Percentiles rank a stretch among this genome's conserved stretches.
Evolutionary conservation across 345 rosid genomes (phyloP).

Genomic region (Hibiscus syriacus): DNA sequence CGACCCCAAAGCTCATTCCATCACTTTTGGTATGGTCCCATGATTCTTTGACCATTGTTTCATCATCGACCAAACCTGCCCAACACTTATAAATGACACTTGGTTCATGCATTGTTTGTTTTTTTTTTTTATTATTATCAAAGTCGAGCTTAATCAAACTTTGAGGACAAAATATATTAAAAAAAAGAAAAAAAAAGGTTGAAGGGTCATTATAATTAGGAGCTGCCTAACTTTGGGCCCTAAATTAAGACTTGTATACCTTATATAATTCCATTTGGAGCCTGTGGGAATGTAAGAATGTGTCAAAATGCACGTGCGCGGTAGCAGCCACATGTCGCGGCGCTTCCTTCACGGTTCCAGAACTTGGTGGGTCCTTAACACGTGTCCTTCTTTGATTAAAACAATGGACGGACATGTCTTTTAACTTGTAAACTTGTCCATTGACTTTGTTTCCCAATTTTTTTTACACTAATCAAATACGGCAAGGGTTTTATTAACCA

Average conservation of each 20-base stretch:
- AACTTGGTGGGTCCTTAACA: not conserved
- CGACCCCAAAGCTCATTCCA: not conserved
- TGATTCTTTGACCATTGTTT: not conserved
- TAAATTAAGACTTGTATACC: not conserved
- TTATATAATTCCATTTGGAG: not conserved
- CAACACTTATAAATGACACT: not conserved
- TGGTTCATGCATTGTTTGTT: not conserved
- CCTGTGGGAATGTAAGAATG: not conserved
- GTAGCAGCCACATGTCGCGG: not conserved
- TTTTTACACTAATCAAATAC: not conserved
- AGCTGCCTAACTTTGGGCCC: conserved; percentile 39
- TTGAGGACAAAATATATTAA: not conserved
- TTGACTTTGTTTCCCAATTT: not conserved
- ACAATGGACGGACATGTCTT: not conserved
- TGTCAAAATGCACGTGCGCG: not conserved
- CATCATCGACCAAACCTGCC: not conserved
- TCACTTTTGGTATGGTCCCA: not conserved
- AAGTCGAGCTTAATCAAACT: not conserved
- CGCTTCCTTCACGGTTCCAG: not conserved
- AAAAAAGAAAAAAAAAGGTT: no score
- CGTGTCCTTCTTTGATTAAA: not conserved
- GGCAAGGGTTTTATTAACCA: no score
- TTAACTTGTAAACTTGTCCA: not conserved
- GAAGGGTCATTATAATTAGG: conserved; percentile 30
- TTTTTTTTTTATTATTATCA: not conserved